Conservation (phyloP, 2,329 filamentous ascomycete species). For the Sclerotinia sclerotiorum region DNA sequence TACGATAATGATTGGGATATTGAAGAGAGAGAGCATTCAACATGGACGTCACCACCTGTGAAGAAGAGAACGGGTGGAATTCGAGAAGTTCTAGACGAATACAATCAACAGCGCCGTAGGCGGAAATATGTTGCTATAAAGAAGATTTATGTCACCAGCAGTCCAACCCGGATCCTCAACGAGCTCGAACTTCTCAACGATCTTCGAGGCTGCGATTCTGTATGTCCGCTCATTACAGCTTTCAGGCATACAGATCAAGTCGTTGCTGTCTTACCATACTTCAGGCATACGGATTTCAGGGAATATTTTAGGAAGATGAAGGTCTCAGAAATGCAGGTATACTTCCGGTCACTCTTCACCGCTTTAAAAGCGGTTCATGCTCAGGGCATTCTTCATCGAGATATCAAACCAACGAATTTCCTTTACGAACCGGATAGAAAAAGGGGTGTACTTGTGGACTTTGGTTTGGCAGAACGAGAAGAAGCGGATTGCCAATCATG, state of each 20-base stretch:
- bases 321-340: conserved; percentile 81
- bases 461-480: conserved; percentile 88
- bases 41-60: conserved; percentile 68
- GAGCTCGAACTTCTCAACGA: conserved; percentile 92
- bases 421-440: conserved; percentile 80
- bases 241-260: conserved; percentile 94
- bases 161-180: conserved; percentile 88
- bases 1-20: conserved; percentile 88
- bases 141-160: conserved; percentile 99
- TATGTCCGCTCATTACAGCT: conserved; percentile 96
- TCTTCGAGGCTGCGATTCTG: conserved; percentile 75
- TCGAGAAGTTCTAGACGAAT: conserved; percentile 32
- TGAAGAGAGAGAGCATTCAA: conserved; percentile 60
- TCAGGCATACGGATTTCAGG: conserved; percentile 91
- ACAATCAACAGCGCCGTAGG: conserved; percentile 46
- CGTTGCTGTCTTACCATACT: conserved; percentile 91
- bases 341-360: conserved; percentile 84
- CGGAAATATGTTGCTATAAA: conserved; percentile 92
- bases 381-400: conserved; percentile 83
- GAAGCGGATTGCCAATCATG: conserved; percentile 77
- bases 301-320: conserved; percentile 92
- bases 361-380: conserved; percentile 82
- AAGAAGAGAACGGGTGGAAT: conserved; percentile 51
- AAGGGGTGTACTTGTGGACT: conserved; percentile 94
- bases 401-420: conserved; percentile 98